These are phyloP conservation scores for Diaporthe aspalathi DNA, from an alignment of 2,329 filamentous ascomycete genomes.

Conservation along the genomic window DNA sequence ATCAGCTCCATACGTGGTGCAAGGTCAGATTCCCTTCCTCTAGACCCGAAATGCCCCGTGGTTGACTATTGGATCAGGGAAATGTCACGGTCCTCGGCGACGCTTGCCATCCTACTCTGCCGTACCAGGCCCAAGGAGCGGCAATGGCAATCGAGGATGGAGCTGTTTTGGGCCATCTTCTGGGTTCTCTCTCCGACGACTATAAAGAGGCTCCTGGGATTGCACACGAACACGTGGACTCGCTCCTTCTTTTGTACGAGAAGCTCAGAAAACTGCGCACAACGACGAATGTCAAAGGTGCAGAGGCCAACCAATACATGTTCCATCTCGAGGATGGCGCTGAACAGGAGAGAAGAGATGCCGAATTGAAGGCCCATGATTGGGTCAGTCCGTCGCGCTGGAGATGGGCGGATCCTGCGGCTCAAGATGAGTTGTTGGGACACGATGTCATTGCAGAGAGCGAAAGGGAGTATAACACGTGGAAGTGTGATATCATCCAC, in stretches of 20 bases:
- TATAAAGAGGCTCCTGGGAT: background rate
- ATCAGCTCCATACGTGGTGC: conserved; percentile 22
- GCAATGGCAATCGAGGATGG: conserved; percentile 45
- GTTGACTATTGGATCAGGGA: conserved; percentile 39
- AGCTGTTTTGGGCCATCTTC: conserved; percentile 40
- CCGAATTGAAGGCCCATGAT: background rate
- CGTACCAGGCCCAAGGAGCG: conserved; percentile 43
- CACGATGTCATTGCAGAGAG: conserved; percentile 3
- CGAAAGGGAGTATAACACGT: background rate
- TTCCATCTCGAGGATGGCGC: conserved; percentile 25
- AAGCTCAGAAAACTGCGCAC: conserved; percentile 12
- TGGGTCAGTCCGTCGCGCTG: background rate
- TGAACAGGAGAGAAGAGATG: conserved; percentile 1
- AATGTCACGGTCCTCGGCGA: conserved; percentile 58
- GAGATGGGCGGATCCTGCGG: background rate
- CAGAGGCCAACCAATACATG: background rate
- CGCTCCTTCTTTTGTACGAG: conserved; percentile 5
- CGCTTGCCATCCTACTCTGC: conserved; percentile 56
- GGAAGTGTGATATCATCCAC: background rate
- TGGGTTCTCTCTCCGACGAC: background rate
- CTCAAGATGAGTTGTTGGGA: conserved; percentile 7
- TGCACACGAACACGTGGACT: background rate
- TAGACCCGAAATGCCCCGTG: background rate
- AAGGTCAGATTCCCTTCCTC: conserved; percentile 1
- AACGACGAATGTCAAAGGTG: conserved; percentile 15